These are phyloP conservation scores for Talaromyces sp. DNA, from an alignment of 2,329 filamentous ascomycete species.

Conservation along the genomic window DNA sequence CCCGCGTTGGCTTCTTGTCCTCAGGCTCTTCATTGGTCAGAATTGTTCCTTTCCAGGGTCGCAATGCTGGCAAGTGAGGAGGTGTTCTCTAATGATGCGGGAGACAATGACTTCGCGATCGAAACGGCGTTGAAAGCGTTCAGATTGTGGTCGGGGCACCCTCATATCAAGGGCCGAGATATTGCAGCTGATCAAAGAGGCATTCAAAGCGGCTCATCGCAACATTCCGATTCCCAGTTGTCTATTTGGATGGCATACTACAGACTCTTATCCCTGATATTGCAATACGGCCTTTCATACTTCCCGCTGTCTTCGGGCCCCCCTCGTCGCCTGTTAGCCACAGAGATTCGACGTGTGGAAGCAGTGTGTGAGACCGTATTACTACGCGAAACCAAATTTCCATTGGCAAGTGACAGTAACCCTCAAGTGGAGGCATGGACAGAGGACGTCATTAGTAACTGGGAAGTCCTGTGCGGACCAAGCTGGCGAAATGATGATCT, in stretches of 20 bases:
- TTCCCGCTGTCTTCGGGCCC: slow-evolving; percentile 30
- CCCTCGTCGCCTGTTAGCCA: slow-evolving; percentile 59
- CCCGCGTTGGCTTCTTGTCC: slow-evolving; percentile 46
- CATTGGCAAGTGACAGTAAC: slow-evolving; percentile 73
- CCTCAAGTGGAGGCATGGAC: slow-evolving; percentile 78
- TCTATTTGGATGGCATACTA: slow-evolving; percentile 85
- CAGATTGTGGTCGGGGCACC: slow-evolving; percentile 41
- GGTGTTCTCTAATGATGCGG: slow-evolving; percentile 27
- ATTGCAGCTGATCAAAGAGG: slow-evolving; percentile 19
- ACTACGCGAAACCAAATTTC: slow-evolving; percentile 74
- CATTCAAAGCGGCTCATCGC: slow-evolving; percentile 18
- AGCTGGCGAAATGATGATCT: slow-evolving; percentile 77
- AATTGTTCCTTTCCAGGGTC: slow-evolving; percentile 68
- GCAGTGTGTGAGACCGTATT: slow-evolving; percentile 72
- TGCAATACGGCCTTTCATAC: slow-evolving; percentile 52
- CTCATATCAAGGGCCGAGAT: slow-evolving; percentile 28
- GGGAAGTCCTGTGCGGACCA: slow-evolving; percentile 72
- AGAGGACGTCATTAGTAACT: slow-evolving; percentile 74
- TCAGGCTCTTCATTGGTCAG: slow-evolving; percentile 72
- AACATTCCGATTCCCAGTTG: slow-evolving; percentile 24
- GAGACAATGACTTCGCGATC: slow-evolving; percentile 22
- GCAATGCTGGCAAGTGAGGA: slow-evolving; percentile 62
- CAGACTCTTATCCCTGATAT: slow-evolving; percentile 66
- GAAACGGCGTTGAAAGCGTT: slow-evolving; percentile 45
- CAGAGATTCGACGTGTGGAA: slow-evolving; percentile 76